A percentile compares a stretch with the other conserved stretches of the same genome.
Conservation (phyloP, 768 basidiomycete species). For the Dioszegia hungarica region DNA sequence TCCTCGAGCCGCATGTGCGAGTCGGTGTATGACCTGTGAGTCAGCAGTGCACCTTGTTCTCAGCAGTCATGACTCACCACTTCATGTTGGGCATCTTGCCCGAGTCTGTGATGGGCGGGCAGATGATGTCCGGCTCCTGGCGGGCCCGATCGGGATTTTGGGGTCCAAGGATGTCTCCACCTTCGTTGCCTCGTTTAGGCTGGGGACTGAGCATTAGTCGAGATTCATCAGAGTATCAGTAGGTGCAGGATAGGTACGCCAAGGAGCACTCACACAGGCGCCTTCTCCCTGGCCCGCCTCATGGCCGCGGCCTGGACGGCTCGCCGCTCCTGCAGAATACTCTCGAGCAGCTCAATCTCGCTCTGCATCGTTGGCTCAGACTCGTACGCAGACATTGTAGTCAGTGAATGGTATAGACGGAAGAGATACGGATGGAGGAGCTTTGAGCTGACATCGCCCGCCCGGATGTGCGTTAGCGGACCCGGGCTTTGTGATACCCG, state of each 20-base stretch:
- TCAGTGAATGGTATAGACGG: not conserved
- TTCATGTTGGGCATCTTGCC: slow-evolving; percentile 51
- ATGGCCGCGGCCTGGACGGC: not conserved
- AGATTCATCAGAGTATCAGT: too few species aligned
- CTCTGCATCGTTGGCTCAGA: not conserved
- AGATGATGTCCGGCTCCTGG: slow-evolving; percentile 59
- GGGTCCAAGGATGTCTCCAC: slow-evolving; percentile 55
- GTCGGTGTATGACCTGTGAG: slow-evolving; percentile 58
- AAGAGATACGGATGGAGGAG: not conserved
- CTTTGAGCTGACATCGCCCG: too few species aligned
- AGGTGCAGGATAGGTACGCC: too few species aligned
- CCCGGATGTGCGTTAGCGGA: too few species aligned
- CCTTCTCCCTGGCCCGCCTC: not conserved
- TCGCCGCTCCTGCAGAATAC: not conserved
- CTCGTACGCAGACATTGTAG: not conserved
- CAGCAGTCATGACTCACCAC: not conserved
- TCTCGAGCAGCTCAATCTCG: slow-evolving; percentile 4
- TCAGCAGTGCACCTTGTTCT: slow-evolving; percentile 49
- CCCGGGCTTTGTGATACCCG: not conserved
- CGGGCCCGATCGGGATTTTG: slow-evolving; percentile 58
- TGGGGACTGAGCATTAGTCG: slow-evolving; percentile 1
- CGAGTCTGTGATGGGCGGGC: slow-evolving; percentile 62
- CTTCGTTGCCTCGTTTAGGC: slow-evolving; percentile 8
- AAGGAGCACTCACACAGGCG: not conserved
- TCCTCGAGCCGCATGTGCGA: slow-evolving; percentile 60